phyloP scores from a whole-genome alignment of 164 flowering plant species.

The Litsea cubeba region DNA sequence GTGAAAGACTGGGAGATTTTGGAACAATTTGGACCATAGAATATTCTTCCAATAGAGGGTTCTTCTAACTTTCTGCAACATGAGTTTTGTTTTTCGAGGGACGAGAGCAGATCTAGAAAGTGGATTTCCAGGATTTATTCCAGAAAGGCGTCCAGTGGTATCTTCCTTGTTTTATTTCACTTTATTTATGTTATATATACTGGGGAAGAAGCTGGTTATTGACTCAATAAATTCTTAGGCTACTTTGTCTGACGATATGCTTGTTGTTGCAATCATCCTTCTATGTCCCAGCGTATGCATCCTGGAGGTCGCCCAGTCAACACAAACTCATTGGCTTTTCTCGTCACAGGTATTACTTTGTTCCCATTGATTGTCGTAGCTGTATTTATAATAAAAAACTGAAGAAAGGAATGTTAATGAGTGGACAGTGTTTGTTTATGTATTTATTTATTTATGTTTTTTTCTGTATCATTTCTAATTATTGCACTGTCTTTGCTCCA shows the following conservation, averaged over 20 bases:
- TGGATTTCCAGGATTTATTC: conserved; percentile 66
- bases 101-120: conserved; percentile 66
- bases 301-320: conserved; percentile 58
- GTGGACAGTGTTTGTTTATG: not conserved
- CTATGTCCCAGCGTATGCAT: conserved; percentile 60
- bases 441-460: not conserved
- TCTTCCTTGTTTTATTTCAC: conserved; percentile 1
- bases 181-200: not conserved
- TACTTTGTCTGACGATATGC: not conserved
- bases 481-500: conserved; percentile 8
- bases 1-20: not conserved
- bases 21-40: not conserved
- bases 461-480: conserved; percentile 3
- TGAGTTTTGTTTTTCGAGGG: conserved; percentile 85
- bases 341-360: conserved; percentile 61
- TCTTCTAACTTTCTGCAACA: conserved; percentile 19
- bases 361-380: not conserved
- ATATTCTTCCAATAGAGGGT: not conserved
- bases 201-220: not conserved
- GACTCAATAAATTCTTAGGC: not conserved
- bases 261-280: conserved; percentile 1
- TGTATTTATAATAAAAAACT: not conserved
- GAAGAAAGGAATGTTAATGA: not conserved
- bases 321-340: conserved; percentile 75
- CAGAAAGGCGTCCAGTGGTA: conserved; percentile 77